Evolutionary conservation across 225 moss, liverwort and hornwort species (phyloP), one percentile per base, ranked within the genome.

Genomic region (Pseudoscleropodium purum): DNA sequence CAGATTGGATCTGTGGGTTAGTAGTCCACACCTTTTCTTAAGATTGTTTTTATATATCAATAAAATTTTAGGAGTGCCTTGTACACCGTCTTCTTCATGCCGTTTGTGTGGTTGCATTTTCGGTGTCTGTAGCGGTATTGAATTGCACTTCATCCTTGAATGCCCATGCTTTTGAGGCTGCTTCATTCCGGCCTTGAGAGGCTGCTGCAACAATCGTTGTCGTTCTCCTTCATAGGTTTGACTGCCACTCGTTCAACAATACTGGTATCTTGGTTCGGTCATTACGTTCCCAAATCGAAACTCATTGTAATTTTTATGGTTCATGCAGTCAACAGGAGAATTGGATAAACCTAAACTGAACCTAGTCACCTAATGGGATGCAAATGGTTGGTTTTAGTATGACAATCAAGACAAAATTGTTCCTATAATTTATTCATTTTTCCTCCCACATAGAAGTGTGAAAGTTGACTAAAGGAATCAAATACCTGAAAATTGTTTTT

Each of bases 1-100:
- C 90, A 90, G 83, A 84, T 52, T 49, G 79, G 33, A 68, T 87
- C 88, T 76, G 70, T 90, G 87, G 54, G 81, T 86, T 90, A 65
- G 89, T 62, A 70, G 84, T 85, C 88, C 85, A 75, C 91, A 92
- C 90, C 89, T 91, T 94, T 89, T 67, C 90, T 90, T 88, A 89
- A 91, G 94, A 92, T 93, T 92, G 91, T 92, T 90, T 90, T 89
- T 89, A 91, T 88, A 86, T 88, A 86, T 86, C 34, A 84, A 94
- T 92, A 93, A 93, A 93, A 31, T 73, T 86, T 76, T 70, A 88
- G 84, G 84, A 87, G 86, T 93, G 81, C 90, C 88, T 91, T 93
- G 90, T 90, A 83, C 83, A 78, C 33, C 34, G 29, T 27, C 23
- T 78, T 83, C 51, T 59, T 56, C 69, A 20, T 34, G 26, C 36